Evolutionary conservation across 768 basidiomycete species (phyloP).

Genomic region (Termitomyces sp.): DNA sequence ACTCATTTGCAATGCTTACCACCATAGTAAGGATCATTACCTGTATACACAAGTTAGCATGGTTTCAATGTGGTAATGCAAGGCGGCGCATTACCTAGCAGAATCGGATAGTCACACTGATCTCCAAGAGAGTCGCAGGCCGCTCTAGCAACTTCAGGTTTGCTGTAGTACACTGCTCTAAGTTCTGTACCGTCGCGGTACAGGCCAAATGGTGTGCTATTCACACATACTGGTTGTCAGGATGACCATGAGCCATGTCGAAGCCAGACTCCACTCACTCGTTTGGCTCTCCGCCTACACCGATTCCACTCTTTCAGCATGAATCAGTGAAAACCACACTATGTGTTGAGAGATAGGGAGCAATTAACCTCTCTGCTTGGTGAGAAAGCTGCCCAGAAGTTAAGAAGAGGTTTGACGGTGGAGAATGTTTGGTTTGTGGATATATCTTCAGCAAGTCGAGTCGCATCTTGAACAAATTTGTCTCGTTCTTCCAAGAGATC

Average conservation of each 20-base stretch:
- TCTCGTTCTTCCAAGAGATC: slow-evolving; percentile 52
- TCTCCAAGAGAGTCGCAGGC: slow-evolving; percentile 62
- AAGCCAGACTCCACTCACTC: slow-evolving; percentile 39
- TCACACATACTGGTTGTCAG: background rate
- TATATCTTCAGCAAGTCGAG: slow-evolving; percentile 63
- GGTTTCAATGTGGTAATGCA: background rate
- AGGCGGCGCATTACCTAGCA: slow-evolving; percentile 47
- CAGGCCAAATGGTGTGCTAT: slow-evolving; percentile 70
- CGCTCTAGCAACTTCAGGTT: slow-evolving; percentile 62
- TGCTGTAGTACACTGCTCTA: slow-evolving; percentile 66
- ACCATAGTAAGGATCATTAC: slow-evolving; percentile 77
- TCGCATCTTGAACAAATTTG: slow-evolving; percentile 67
- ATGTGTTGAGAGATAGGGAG: background rate
- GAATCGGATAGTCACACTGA: slow-evolving; percentile 72
- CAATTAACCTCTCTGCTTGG: slow-evolving; percentile 63
- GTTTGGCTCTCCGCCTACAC: slow-evolving; percentile 63
- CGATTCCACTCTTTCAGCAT: slow-evolving; percentile 60
- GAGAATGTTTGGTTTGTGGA: slow-evolving; percentile 74
- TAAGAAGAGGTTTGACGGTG: slow-evolving; percentile 70
- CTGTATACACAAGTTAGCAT: slow-evolving; percentile 31
- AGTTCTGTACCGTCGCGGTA: slow-evolving; percentile 79
- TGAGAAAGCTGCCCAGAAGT: slow-evolving; percentile 79
- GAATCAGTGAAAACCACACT: background rate
- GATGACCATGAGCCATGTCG: background rate
- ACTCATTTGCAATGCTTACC: slow-evolving; percentile 37